A percentile compares a stretch with the other conserved stretches of the same genome.
phyloP scores from a whole-genome alignment of 768 basidiomycete genomes.

The Sutorius australiensis region DNA sequence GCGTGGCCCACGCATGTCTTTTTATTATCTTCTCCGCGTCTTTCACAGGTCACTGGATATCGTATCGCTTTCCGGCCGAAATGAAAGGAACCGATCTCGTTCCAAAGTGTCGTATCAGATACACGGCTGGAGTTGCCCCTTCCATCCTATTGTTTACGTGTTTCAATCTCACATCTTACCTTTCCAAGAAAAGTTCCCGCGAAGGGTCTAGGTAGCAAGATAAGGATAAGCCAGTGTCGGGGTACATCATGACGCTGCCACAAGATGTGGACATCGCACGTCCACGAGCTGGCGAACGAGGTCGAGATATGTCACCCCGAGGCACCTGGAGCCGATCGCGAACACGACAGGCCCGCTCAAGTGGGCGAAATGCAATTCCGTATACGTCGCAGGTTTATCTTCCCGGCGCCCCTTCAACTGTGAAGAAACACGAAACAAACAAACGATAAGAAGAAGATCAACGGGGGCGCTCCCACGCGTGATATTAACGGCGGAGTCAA shows the following conservation, averaged over 20 bases:
- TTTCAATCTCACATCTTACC: conserved; percentile 1
- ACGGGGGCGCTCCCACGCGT: not conserved
- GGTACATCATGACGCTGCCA: not conserved
- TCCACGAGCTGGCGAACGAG: not conserved
- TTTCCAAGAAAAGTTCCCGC: not conserved
- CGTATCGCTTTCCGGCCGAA: not conserved
- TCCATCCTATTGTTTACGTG: conserved; percentile 3
- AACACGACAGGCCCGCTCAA: not conserved
- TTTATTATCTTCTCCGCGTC: not conserved
- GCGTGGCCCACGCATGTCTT: not conserved
- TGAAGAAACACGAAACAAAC: conserved; percentile 1
- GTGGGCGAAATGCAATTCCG: not conserved
- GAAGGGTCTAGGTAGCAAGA: not conserved
- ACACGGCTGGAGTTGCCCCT: not conserved
- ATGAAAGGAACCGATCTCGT: not conserved
- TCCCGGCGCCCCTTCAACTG: not conserved
- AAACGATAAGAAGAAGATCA: not conserved
- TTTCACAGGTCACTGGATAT: not conserved
- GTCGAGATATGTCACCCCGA: not conserved
- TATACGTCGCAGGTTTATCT: not conserved
- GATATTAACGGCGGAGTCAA: not conserved
- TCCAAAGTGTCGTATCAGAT: not conserved
- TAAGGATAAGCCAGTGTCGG: not conserved
- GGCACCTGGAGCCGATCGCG: not conserved
- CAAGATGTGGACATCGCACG: not conserved